Evolutionary conservation across 2,329 filamentous ascomycete species (phyloP), one percentile per base, ranked within the genome.

Genomic region (Gliomastix tumulicola): DNA sequence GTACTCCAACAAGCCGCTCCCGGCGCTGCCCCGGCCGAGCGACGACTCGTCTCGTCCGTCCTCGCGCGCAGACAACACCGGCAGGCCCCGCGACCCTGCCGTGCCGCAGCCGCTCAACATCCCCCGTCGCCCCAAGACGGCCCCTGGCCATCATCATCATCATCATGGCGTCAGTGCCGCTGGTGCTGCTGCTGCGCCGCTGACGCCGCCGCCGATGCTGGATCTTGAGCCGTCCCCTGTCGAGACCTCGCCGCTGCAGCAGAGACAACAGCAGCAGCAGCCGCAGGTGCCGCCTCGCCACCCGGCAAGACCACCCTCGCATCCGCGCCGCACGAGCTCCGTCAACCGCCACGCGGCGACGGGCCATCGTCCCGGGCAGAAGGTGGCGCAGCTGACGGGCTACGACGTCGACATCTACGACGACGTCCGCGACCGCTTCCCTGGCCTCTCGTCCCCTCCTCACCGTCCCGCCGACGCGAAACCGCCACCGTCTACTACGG

Each of bases 351-450:
- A n/a, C 11, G 18, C 13, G 13, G 32, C 38, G 11, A 31, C 20
- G 5, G 37, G 32, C 21, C 37, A 32, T n/a, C 49, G 52, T 2
- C 59, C 63, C 0, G 54, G 55, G 1, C 49, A 51, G 30, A 69
- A 69, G 49, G 51, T 67, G 30, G 53, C 56, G 22, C 61, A 66
- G 44, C 53, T 69, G 12, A 68, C 53, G 6, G 66, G 65, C 2
- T 50, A 60, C 20, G 59, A 63, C 28, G 31, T 66, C n/a, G 51
- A 54, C 32, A 41, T 54, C 15, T 36, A 42, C n/a, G 45, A 51
- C 31, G 31, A 40, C 20, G 42, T 32, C 10, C 39, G 13, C 6
- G 33, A 41, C 13, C 30, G 38, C 21, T 42, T 33, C 10, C 37
- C 11, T 10, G 22, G 21, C 16, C 11, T 15, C n/a, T 16, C 33